Conservation (phyloP, 1,139 yeast genomes). For the Geotrichum cucujoidarum region DNA sequence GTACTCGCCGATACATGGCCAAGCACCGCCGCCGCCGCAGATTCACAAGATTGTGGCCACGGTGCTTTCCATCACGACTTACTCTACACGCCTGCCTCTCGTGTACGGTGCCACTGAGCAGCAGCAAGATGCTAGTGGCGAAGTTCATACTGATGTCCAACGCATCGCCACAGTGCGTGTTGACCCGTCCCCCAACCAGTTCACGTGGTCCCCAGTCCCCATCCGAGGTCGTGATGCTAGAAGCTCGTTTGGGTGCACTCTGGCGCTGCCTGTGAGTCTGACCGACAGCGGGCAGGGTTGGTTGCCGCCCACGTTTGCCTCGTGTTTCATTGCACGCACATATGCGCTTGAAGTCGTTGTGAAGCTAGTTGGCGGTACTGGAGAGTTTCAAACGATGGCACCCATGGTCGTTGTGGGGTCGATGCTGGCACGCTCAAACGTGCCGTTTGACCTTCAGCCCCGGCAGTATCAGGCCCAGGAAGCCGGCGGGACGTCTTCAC, state of each 20-base stretch:
- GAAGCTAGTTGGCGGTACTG: neutral
- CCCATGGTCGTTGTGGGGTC: constrained; percentile 4
- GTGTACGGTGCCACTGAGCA: neutral
- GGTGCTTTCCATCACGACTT: constrained; percentile 5
- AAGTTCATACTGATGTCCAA: constrained; percentile 3
- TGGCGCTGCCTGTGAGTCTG: constrained; percentile 2
- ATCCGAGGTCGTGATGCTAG: too few species aligned
- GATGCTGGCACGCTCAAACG: constrained; percentile 7
- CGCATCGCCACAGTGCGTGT: neutral
- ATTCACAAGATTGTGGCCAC: constrained; percentile 2
- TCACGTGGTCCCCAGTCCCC: neutral
- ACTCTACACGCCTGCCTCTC: constrained; percentile 10
- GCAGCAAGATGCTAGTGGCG: neutral
- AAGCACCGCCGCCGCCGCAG: constrained; percentile 3
- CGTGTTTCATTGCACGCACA: constrained; percentile 13
- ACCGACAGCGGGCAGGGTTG: neutral
- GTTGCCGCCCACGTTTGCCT: constrained; percentile 13
- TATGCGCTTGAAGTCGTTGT: constrained; percentile 7
- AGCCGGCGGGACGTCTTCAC: neutral
- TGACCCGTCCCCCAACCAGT: constrained; percentile 2
- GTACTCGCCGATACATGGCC: neutral
- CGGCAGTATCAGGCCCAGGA: constrained; percentile 13
- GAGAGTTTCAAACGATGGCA: neutral
- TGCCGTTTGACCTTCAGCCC: constrained; percentile 15
- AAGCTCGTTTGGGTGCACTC: neutral